Evolutionary conservation across 225 moss, liverwort and hornwort species (phyloP).

Genomic region (Lunularia cruciata): DNA sequence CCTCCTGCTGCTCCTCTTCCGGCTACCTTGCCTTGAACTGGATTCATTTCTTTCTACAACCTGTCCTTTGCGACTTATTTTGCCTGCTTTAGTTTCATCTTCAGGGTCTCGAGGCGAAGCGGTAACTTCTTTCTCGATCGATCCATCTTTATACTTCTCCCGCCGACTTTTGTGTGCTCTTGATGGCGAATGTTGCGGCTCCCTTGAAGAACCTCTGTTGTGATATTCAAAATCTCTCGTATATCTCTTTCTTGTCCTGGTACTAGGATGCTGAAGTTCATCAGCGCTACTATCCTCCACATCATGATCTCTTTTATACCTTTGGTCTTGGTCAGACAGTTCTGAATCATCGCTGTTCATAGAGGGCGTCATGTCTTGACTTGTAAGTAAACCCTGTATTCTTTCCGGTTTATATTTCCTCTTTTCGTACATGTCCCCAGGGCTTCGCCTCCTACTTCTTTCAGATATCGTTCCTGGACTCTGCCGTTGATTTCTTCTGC

Average conservation of each 20-base stretch:
- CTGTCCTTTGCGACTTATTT: background rate
- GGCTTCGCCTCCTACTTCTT: background rate
- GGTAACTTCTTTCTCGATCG: background rate
- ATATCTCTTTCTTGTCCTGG: background rate
- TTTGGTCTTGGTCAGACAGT: background rate
- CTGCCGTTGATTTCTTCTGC: conserved; percentile 34
- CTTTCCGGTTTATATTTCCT: background rate
- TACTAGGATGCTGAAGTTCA: background rate
- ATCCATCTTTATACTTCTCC: background rate
- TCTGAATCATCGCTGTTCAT: background rate
- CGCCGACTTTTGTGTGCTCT: background rate
- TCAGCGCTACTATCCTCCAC: background rate
- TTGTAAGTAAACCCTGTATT: background rate
- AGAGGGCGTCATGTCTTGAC: background rate
- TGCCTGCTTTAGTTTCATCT: background rate
- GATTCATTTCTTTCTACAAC: background rate
- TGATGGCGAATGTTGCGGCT: background rate
- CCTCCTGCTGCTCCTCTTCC: background rate
- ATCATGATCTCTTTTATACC: conserved; percentile 2
- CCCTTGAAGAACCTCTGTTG: background rate
- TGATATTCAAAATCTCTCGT: background rate
- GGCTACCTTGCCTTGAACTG: background rate
- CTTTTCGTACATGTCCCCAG: background rate
- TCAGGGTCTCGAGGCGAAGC: background rate
- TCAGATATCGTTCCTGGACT: conserved; percentile 36